Percentiles rank a stretch among this genome's conserved stretches.
These are phyloP conservation scores for Plasmodium knowlesi DNA, from an alignment of 169 alveolate species.

Conservation along the genomic window DNA sequence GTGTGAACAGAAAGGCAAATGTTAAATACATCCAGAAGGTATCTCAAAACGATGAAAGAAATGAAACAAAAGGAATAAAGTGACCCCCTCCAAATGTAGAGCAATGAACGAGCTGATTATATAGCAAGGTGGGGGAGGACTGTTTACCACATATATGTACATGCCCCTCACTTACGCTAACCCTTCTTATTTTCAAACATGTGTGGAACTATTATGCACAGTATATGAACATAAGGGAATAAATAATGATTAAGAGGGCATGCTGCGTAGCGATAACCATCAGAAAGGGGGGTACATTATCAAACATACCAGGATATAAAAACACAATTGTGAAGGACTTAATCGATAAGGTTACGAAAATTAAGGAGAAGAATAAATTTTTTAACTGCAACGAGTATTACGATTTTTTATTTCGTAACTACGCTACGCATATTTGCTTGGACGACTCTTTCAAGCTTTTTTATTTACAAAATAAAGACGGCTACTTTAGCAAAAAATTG, in stretches of 20 bases:
- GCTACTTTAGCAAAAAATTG: conserved; percentile 27
- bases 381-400: conserved; percentile 34
- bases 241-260: conserved; percentile 28
- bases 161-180: not conserved
- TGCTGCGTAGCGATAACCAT: not conserved
- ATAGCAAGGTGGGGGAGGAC: not conserved
- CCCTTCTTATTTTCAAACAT: not conserved
- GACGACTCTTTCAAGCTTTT: conserved; percentile 40
- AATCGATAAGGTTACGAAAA: conserved; percentile 46
- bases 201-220: not conserved
- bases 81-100: not conserved
- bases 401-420: conserved; percentile 31
- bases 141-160: not conserved
- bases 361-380: conserved; percentile 37
- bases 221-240: not conserved
- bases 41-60: not conserved
- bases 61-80: not conserved
- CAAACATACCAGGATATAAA: not conserved
- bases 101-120: not conserved
- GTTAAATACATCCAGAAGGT: not conserved
- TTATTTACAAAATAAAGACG: conserved; percentile 60
- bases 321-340: conserved; percentile 15
- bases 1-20: not conserved
- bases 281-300: not conserved
- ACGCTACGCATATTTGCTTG: conserved; percentile 12